phyloP scores from a whole-genome alignment of 2,329 filamentous ascomycete species.

The Coniochaeta hoffmannii region DNA sequence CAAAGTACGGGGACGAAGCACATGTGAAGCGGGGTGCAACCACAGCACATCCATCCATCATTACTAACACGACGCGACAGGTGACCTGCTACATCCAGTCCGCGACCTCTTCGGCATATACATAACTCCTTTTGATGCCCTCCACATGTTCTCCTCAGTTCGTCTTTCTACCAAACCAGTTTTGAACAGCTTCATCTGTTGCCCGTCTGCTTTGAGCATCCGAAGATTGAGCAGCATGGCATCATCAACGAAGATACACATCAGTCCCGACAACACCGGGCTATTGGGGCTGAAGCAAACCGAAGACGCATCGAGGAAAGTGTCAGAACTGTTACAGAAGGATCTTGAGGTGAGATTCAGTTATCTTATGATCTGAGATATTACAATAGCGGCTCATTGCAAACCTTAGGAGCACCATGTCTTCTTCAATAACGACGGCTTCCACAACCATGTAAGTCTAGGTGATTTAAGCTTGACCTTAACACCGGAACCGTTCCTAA shows the following conservation, averaged over 20 bases:
- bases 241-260: conserved; percentile 27
- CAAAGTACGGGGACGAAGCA: no score
- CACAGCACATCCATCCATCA: background rate
- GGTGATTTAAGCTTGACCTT: background rate
- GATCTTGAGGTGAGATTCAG: conserved; percentile 53
- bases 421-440: conserved; percentile 69
- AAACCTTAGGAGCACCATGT: conserved; percentile 53
- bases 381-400: background rate
- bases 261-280: conserved; percentile 42
- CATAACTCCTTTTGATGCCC: background rate
- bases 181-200: background rate
- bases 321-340: conserved; percentile 63
- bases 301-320: conserved; percentile 52
- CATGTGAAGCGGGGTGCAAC: background rate
- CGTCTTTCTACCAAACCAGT: background rate
- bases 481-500: background rate
- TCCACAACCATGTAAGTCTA: conserved; percentile 66
- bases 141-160: background rate
- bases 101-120: background rate
- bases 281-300: conserved; percentile 39
- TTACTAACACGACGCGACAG: background rate
- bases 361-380: background rate
- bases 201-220: background rate
- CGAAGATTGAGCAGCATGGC: conserved; percentile 1
- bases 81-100: background rate